Percentiles rank a stretch among this genome's conserved stretches.
Conservation (phyloP, 2,329 filamentous ascomycete genomes). For the Neofusicoccum kwambonambiense region DNA sequence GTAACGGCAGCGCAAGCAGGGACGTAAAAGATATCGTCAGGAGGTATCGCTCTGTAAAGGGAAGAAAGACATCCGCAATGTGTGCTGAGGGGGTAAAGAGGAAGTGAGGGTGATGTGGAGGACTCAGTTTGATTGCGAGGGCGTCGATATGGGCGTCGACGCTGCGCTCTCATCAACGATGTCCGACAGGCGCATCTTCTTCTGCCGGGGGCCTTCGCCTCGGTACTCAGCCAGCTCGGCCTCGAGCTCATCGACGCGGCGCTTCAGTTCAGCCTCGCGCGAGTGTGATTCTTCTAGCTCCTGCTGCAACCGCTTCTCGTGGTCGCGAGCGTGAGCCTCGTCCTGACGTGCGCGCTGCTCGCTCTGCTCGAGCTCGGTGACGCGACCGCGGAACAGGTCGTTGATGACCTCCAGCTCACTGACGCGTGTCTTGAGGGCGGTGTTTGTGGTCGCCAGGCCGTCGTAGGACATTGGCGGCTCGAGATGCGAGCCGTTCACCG, state of each 20-base stretch:
- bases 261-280: constrained; percentile 78
- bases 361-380: constrained; percentile 73
- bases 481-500: constrained; percentile 60
- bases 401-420: constrained; percentile 95
- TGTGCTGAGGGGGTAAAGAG: neutral
- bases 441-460: constrained; percentile 75
- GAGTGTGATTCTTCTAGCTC: constrained; percentile 73
- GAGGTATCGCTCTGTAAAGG: constrained; percentile 14
- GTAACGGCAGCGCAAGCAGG: neutral
- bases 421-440: constrained; percentile 88
- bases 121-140: constrained; percentile 18
- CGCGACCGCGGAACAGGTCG: constrained; percentile 63
- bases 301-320: constrained; percentile 56
- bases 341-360: constrained; percentile 66
- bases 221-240: constrained; percentile 25
- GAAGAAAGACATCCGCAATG: neutral
- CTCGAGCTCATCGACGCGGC: constrained; percentile 68
- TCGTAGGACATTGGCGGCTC: constrained; percentile 77
- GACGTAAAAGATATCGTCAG: constrained; percentile 11
- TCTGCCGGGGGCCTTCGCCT: constrained; percentile 49
- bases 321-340: constrained; percentile 54
- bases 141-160: constrained; percentile 31
- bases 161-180: constrained; percentile 48
- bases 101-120: neutral
- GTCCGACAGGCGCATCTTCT: constrained; percentile 58